A percentile compares a stretch with the other conserved stretches of the same genome.
Conservation (phyloP, 495 filamentous ascomycete species). For the Hyphodiscus hymeniophilus region DNA sequence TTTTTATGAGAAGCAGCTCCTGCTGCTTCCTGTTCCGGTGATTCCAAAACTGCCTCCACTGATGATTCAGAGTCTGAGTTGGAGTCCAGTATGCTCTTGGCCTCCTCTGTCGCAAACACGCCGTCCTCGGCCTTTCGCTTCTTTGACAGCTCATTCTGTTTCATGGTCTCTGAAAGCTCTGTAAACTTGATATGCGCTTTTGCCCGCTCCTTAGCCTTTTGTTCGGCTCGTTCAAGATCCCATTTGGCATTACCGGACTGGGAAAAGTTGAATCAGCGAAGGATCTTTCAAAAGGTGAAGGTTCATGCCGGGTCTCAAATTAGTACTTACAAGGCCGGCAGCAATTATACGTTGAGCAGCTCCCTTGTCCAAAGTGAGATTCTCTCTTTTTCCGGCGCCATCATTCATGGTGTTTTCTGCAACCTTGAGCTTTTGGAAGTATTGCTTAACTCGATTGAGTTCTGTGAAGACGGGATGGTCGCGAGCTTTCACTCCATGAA, state of each 20-base stretch:
- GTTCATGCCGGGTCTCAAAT: neutral
- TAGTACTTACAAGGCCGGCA: slow-evolving; percentile 57
- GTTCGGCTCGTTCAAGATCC: slow-evolving; percentile 45
- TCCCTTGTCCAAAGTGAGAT: slow-evolving; percentile 63
- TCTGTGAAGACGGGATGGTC: slow-evolving; percentile 80
- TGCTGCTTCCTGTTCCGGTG: slow-evolving; percentile 1
- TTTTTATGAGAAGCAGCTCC: neutral
- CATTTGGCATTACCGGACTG: slow-evolving; percentile 58
- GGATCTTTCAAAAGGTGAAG: neutral
- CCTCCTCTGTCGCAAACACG: slow-evolving; percentile 6
- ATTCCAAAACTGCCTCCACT: slow-evolving; percentile 1
- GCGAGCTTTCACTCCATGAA: slow-evolving; percentile 72
- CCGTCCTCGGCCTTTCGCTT: slow-evolving; percentile 29
- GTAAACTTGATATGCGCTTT: slow-evolving; percentile 42
- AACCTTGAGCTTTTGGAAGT: slow-evolving; percentile 85
- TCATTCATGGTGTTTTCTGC: slow-evolving; percentile 32
- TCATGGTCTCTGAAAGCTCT: slow-evolving; percentile 14
- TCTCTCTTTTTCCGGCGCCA: slow-evolving; percentile 38
- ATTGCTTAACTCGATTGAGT: slow-evolving; percentile 76
- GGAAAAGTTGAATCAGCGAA: neutral
- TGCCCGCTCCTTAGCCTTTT: slow-evolving; percentile 43
- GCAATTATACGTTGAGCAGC: slow-evolving; percentile 77
- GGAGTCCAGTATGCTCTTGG: slow-evolving; percentile 22
- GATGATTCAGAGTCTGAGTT: slow-evolving; percentile 19
- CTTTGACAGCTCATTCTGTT: slow-evolving; percentile 11